phyloP scores from a whole-genome alignment of 768 basidiomycete species.

The Lepiota subincarnata region DNA sequence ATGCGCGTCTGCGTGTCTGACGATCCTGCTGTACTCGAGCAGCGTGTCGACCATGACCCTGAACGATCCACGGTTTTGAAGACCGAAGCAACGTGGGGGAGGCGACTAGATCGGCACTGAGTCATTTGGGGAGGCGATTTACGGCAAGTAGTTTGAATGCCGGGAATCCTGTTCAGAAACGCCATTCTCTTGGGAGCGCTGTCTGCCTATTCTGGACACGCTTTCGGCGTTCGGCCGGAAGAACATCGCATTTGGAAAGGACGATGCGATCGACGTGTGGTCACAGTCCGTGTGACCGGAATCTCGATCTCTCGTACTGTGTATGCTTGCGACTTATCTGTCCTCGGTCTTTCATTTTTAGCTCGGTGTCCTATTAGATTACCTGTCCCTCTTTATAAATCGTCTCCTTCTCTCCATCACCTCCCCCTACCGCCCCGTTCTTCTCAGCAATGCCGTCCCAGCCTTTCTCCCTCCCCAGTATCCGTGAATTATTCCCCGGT shows the following conservation, averaged over 20 bases:
- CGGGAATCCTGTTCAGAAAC: constrained; percentile 11
- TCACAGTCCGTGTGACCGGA: constrained; percentile 5
- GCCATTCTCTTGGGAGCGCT: not conserved
- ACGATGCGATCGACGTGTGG: constrained; percentile 12
- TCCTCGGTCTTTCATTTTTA: constrained; percentile 9
- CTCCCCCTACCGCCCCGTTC: not conserved
- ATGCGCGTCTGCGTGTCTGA: not conserved
- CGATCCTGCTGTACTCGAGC: constrained; percentile 7
- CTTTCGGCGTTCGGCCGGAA: constrained; percentile 10
- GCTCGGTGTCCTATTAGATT: constrained; percentile 11
- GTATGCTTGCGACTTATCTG: too few species aligned
- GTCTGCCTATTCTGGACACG: constrained; percentile 14
- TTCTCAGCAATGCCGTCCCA: constrained; percentile 4
- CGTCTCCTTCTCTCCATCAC: not conserved
- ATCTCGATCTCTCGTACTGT: constrained; percentile 2
- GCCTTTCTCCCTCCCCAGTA: constrained; percentile 40
- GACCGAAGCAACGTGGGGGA: constrained; percentile 15
- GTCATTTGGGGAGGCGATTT: not conserved
- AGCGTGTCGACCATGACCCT: constrained; percentile 5
- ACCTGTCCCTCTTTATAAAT: constrained; percentile 7
- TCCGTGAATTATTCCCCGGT: constrained; percentile 57
- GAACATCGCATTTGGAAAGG: not conserved
- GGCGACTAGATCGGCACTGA: constrained; percentile 23
- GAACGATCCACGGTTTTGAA: constrained; percentile 12
- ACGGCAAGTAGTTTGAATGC: constrained; percentile 4